Percentiles rank a stretch among this genome's conserved stretches.
Evolutionary conservation across 805 yeast genomes (phyloP).

Genomic region (Cyberlindnera sargentensis): DNA sequence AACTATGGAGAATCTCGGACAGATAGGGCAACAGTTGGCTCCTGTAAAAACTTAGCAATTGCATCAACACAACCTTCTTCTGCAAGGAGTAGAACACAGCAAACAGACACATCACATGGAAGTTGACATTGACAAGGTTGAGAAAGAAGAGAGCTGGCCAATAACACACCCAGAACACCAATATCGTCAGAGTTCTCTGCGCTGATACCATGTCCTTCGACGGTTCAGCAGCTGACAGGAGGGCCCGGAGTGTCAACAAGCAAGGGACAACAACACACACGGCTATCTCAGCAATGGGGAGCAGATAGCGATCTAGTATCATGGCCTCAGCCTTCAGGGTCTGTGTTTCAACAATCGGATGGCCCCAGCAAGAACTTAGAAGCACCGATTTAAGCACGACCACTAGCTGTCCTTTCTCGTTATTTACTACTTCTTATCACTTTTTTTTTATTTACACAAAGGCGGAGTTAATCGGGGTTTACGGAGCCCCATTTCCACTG

Average conservation of each 20-base stretch:
- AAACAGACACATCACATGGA: conserved; percentile 11
- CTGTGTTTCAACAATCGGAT: no score
- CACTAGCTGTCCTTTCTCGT: no score
- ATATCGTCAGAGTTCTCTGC: conserved; percentile 1
- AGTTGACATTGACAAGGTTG: conserved; percentile 9
- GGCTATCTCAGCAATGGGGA: conserved; percentile 12
- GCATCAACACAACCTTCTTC: background rate
- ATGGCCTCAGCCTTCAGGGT: background rate
- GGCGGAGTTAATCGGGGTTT: no score
- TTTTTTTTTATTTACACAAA: no score
- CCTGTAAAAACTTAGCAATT: conserved; percentile 9
- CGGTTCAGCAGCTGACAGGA: conserved; percentile 3
- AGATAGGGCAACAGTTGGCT: conserved; percentile 4
- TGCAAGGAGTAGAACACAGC: conserved; percentile 9
- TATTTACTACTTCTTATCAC: no score
- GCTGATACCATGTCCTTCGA: no score
- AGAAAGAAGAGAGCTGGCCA: conserved; percentile 14
- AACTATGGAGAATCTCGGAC: background rate
- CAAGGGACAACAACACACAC: conserved; percentile 11
- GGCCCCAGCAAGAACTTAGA: no score
- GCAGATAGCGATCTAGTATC: conserved; percentile 9
- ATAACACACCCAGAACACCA: conserved; percentile 18
- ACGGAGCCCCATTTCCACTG: no score
- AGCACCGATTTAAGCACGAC: no score
- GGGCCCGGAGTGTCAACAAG: conserved; percentile 15